phyloP scores from a whole-genome alignment of 345 rosid genomes.

The Eucalyptus regnans region DNA sequence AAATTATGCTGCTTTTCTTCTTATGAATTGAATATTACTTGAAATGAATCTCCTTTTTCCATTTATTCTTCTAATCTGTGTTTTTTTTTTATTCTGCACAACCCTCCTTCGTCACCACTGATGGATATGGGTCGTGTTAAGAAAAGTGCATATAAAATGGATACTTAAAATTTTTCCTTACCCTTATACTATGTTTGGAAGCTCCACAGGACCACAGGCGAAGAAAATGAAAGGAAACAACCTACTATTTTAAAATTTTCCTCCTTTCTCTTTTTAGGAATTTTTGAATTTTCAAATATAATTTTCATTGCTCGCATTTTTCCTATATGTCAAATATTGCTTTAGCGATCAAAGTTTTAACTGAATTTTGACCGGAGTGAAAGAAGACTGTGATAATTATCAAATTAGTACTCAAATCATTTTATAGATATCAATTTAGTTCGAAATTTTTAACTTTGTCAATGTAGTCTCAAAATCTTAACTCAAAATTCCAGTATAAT shows the following conservation, averaged over 20 bases:
- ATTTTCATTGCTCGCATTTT: not conserved
- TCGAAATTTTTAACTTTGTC: accelerated
- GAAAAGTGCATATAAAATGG: not conserved
- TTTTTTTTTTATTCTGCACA: not conserved
- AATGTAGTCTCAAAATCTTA: not conserved
- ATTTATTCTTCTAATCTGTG: not conserved
- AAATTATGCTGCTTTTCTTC: not conserved
- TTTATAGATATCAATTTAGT: not conserved
- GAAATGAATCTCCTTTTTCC: not conserved
- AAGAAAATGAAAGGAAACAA: not conserved
- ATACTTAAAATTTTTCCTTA: not conserved
- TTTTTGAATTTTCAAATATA: not conserved
- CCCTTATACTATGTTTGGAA: not conserved
- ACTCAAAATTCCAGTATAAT: not conserved
- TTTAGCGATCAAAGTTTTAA: not conserved
- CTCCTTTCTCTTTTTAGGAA: not conserved
- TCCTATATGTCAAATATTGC: not conserved
- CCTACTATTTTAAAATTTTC: not conserved
- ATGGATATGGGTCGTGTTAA: not conserved
- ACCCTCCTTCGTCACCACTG: not conserved
- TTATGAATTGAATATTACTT: not conserved
- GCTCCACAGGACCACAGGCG: not conserved
- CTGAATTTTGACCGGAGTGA: not conserved
- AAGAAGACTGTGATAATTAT: not conserved
- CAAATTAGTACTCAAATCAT: not conserved